Base-by-base conservation (phyloP, 1,139 yeast genomes). In the Suzukiozyma palmioleophila region DNA sequence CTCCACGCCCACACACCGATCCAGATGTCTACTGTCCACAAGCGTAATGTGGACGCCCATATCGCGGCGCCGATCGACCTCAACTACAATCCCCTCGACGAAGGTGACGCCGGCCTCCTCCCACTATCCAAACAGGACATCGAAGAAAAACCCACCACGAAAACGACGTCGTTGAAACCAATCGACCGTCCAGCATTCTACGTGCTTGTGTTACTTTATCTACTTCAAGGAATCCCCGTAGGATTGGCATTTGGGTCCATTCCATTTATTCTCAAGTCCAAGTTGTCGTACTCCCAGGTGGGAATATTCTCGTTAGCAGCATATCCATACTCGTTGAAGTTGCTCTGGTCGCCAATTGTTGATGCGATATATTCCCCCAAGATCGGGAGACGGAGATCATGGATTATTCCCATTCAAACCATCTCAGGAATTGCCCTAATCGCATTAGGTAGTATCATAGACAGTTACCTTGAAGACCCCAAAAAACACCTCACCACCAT, bases 241-340 rank as follows among this genome's bases (percentile, higher is more conserved):
- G 99, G 99, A 0, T 63, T 92, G 32, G 96, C 96, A 2, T 89
- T 92, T 66, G 98, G 98, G 3, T 84, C 96, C 1, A 75, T 92
- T n/a, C 99, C 98, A 1, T 92, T 90, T 54, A 67, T 94, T 26
- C 69, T 94, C 43, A 92, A 92, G 59, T 77, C 92, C 9, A 77
- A 81, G 45, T 71, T 90, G 22, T 75, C 89, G n/a, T 92, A 86
- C 56, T 80, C 96, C 1, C 95, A 89, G 52, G 87, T 92, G 9
- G 98, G 97, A 0, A 59, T 90, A 3, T 94, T 94, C 58, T 80
- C 96, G 2, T 67, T 92, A 47, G 97, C 97, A 0, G 81, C 96
- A 4, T 94, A 92, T 56, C 98, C 99, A 1, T 92, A 92, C 62
- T 86, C 96, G 8, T 67, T 92, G 50, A 92, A 92, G 60, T 73